Evolutionary conservation across 441 rosid species (phyloP).

Genomic region (Arabidopsis lyrata): DNA sequence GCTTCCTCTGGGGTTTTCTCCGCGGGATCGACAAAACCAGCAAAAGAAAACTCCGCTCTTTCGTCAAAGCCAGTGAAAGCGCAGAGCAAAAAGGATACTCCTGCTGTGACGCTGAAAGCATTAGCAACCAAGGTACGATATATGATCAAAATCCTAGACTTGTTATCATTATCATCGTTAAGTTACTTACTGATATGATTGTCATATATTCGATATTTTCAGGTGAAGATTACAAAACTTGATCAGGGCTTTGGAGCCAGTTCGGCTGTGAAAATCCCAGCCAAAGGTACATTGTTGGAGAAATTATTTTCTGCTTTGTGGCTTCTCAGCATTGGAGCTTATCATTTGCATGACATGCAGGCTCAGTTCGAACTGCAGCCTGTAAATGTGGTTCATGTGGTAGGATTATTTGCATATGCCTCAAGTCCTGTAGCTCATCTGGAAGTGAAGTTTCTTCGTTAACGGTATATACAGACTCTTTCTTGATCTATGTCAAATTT

Average conservation of each 20-base stretch:
- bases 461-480: constrained; percentile 29
- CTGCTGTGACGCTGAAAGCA: constrained; percentile 2
- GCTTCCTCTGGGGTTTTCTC: constrained; percentile 38
- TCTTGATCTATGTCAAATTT: constrained; percentile 6
- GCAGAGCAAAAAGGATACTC: constrained; percentile 16
- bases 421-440: constrained; percentile 51
- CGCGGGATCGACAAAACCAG: constrained; percentile 47
- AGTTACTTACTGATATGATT: constrained; percentile 25
- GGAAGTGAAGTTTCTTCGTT: constrained; percentile 37
- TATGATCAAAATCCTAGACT: background rate
- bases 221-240: constrained; percentile 55
- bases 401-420: constrained; percentile 55
- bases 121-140: constrained; percentile 40
- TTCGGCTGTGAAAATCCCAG: constrained; percentile 36
- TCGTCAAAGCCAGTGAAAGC: constrained; percentile 43
- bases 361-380: constrained; percentile 46
- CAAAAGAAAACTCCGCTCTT: constrained; percentile 41
- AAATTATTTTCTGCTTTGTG: constrained; percentile 46
- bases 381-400: constrained; percentile 61
- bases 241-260: constrained; percentile 43
- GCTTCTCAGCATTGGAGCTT: constrained; percentile 52
- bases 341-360: constrained; percentile 55
- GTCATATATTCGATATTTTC: constrained; percentile 26
- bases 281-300: constrained; percentile 69
- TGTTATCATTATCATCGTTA: background rate